Base-by-base conservation (phyloP, 208 protist genomes). In the Vickermania ingenoplastis region DNA sequence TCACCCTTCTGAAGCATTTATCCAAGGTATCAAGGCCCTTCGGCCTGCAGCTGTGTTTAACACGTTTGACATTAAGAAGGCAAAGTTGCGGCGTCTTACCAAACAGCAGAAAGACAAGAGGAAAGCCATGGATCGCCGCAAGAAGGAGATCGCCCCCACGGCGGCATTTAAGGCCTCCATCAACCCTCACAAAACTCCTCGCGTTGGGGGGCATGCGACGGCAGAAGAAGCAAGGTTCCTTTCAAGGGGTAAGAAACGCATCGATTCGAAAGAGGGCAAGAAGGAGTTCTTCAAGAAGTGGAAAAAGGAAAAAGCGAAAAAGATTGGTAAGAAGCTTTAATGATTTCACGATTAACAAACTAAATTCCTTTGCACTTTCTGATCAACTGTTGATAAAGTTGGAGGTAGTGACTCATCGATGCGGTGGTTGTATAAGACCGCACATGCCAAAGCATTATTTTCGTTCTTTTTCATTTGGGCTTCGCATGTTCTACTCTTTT, bases 171-270 rank as follows among this genome's bases (percentile, higher is more conserved):
- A 77, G 30, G 82, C 81, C 0, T 80, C 85, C 5, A 56, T 80
- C 23, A 88, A 92, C 54, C 86, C 82, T 5, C 79, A 88, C 69
- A 87, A 86, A 60, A 75, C 83, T 11, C 86, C 81, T 13, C 85
- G 85, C 49, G 74, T 70, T 1, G 78, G 75, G 54, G 75, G 77
- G 0, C 65, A 75, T 21, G 74, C 72, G 0, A 50, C 67, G 23
- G 74, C 52, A 4, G 77, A 83, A 22, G 85, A 92, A 41, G 67
- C 81, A 48, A 66, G 78, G 31, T 51, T 89, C 30, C 58, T 91
- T 54, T 81, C 73, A 7, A 69, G 75, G 11, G 76, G 81, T n/a
- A 67, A 64, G 56, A 77, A 66, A 29, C 41, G 57, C 59, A n/a
- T n/a, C n/a, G 26, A 21, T n/a, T 69, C 76, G 48, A 57, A 69